Evolutionary conservation across 2,329 filamentous ascomycete genomes (phyloP), one percentile per base, ranked within the genome.

Genomic region (Beauveria varroae): DNA sequence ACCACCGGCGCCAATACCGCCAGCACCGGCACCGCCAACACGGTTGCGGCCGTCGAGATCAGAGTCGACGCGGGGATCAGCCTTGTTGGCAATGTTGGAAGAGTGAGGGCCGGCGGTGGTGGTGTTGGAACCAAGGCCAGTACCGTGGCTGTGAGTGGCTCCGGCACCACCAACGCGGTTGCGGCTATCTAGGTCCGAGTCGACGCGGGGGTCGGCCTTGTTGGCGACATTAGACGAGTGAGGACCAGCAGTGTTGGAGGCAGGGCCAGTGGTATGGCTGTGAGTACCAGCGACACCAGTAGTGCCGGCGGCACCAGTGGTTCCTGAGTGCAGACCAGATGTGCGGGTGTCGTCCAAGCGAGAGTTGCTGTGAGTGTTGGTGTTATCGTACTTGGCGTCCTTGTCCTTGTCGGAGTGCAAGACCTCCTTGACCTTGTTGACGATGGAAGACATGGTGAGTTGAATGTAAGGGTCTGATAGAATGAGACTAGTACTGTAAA

Each of bases 361-460:
- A 2, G 77, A 75, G 65, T 72, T 52, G 65, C 72, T 52, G 62
- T 34, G 24, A 10, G 46, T n/a, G 46, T 30, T 12, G 40, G 51
- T 59, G 37, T 61, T 63, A 37, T 37, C 34, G 34, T 37, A 37
- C 34, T 37, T 37, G 40, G 56, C 51, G 63, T 62, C 73, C 50
- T 71, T 63, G 64, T 71, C 65, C 68, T 79, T 75, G 72, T 80
- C 76, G 64, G 75, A 73, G 67, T 75, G 69, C 62, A 84, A 71
- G 64, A 76, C 80, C 4, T 84, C 81, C 79, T 85, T 85, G 71
- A 84, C 78, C 74, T 85, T 85, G 77, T 85, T 80, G 69, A 84
- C 72, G 68, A 85, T 74, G 67, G 73, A 73, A 72, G 82, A 83
- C 82, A 85, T 85, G 69, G 64, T 83, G 75, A 47, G 5, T 56